phyloP scores from a whole-genome alignment of 768 basidiomycete genomes.

The Dictyophora rubrovolvata region DNA sequence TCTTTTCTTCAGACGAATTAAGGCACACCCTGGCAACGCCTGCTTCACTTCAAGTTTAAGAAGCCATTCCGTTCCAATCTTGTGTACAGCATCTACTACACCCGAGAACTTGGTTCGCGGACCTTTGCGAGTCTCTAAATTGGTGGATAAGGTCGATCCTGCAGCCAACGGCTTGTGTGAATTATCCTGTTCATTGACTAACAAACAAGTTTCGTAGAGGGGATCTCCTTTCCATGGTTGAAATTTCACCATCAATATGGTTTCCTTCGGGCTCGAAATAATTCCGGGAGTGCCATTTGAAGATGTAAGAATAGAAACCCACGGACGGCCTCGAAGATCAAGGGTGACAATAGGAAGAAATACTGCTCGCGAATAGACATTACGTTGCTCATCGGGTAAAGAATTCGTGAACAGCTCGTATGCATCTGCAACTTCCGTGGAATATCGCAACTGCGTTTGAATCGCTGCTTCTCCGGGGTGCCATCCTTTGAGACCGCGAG shows the following conservation, averaged over 20 bases:
- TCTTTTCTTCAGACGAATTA: not conserved
- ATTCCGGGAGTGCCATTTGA: conserved; percentile 38
- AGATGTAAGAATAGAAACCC: conserved; percentile 46
- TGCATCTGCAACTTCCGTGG: conserved; percentile 32
- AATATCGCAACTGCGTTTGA: conserved; percentile 33
- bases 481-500: conserved; percentile 20
- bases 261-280: conserved; percentile 26
- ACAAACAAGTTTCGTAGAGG: conserved; percentile 24
- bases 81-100: conserved; percentile 24
- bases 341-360: conserved; percentile 51
- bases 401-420: not conserved
- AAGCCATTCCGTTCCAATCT: conserved; percentile 20
- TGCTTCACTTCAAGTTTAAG: conserved; percentile 42
- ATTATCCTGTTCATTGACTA: conserved; percentile 3
- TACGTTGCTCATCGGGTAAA: conserved; percentile 38
- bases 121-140: conserved; percentile 46
- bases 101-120: conserved; percentile 58
- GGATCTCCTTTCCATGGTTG: conserved; percentile 49
- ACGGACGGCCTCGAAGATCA: conserved; percentile 41
- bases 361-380: conserved; percentile 38
- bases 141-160: conserved; percentile 38
- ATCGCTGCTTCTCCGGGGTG: conserved; percentile 41
- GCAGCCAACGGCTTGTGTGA: conserved; percentile 7
- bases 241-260: conserved; percentile 30
- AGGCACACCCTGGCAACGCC: conserved; percentile 43